These are phyloP conservation scores for Fusarium fracticaudum DNA, from an alignment of 2,329 filamentous ascomycete genomes.

Conservation along the genomic window DNA sequence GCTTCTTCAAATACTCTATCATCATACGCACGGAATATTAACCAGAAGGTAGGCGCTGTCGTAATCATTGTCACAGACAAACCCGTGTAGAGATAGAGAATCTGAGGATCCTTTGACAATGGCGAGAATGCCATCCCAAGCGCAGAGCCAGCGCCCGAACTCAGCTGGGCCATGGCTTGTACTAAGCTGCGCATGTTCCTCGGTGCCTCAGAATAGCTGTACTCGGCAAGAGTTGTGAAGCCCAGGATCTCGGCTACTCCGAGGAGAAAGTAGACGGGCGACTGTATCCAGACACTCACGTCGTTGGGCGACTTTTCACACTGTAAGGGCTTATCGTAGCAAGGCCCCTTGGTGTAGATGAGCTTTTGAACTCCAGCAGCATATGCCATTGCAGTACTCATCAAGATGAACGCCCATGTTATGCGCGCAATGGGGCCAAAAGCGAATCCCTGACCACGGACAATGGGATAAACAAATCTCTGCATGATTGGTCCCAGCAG, in stretches of 20 bases:
- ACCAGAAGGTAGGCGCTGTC: background rate
- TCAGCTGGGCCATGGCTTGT: background rate
- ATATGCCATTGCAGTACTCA: constrained; percentile 1
- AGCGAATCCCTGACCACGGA: background rate
- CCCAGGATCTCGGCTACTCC: background rate
- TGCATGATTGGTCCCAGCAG: background rate
- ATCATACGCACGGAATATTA: background rate
- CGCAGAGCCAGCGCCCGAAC: background rate
- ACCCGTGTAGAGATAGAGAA: background rate
- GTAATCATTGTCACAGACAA: background rate
- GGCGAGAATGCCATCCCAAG: background rate
- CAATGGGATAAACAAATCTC: background rate
- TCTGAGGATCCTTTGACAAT: background rate
- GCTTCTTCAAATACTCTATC: background rate
- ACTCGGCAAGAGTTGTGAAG: background rate
- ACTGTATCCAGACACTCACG: background rate
- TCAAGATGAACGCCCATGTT: background rate
- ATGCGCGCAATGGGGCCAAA: background rate
- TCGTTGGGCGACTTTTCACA: background rate
- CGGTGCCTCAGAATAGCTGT: background rate
- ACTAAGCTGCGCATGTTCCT: background rate
- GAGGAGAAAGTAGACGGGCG: background rate
- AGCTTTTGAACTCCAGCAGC: background rate
- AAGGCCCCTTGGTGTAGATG: background rate
- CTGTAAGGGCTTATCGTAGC: background rate